Conservation (phyloP, 108 stramenopile genomes). For the Thalassiosira profunda region DNA sequence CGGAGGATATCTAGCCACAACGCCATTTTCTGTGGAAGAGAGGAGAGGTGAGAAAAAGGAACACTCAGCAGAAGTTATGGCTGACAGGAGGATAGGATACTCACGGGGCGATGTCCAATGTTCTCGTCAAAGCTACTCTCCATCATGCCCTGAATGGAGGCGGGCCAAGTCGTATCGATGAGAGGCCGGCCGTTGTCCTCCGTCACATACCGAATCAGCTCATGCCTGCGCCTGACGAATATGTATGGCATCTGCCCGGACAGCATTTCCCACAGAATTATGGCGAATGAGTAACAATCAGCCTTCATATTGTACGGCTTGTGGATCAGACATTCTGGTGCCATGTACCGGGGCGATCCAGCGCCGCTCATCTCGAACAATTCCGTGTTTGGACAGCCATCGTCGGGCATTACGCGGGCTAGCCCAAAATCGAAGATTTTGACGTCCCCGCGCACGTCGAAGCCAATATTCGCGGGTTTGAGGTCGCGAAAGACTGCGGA, state of each 20-base stretch:
- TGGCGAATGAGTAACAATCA: conserved; percentile 51
- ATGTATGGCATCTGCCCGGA: conserved; percentile 17
- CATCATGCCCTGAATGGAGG: conserved; percentile 10
- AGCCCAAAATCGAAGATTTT: conserved; percentile 70
- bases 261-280: conserved; percentile 51
- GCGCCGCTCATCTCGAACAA: conserved; percentile 31
- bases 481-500: conserved; percentile 53
- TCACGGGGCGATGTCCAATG: conserved; percentile 1
- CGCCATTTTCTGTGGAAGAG: too few relatives aligned
- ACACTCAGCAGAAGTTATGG: too few relatives aligned
- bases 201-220: conserved; percentile 24
- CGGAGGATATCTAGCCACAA: too few relatives aligned
- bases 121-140: conserved; percentile 19
- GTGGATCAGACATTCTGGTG: conserved; percentile 43
- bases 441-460: conserved; percentile 46
- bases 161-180: conserved; percentile 14
- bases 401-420: conserved; percentile 44
- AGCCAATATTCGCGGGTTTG: conserved; percentile 56
- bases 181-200: conserved; percentile 22
- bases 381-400: conserved; percentile 23
- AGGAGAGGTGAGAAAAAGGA: too few relatives aligned
- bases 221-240: conserved; percentile 7
- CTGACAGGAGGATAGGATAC: too few relatives aligned
- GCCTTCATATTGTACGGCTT: conserved; percentile 54
- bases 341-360: conserved; percentile 43